Evolutionary conservation across 768 basidiomycete species (phyloP).

Genomic region (Leccinum broughii): DNA sequence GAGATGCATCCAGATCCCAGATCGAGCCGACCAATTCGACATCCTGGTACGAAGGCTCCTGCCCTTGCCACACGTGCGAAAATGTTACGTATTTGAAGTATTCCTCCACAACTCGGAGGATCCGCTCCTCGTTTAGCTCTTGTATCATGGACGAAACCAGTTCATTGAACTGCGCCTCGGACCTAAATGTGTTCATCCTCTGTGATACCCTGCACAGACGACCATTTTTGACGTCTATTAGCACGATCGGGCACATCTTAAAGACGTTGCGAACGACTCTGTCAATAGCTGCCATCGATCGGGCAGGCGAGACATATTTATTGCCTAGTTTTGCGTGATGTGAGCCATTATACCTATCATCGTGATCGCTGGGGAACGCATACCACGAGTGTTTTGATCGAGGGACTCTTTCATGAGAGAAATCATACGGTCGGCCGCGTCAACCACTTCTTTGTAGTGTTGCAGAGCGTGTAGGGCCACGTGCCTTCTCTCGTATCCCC

Average conservation of each 20-base stretch:
- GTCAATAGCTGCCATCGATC: not conserved
- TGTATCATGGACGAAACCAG: not conserved
- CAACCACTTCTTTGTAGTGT: not conserved
- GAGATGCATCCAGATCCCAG: not conserved
- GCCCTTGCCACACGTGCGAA: not conserved
- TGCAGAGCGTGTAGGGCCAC: not conserved
- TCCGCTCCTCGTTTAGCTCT: not conserved
- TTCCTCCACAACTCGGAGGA: not conserved
- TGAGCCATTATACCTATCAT: not conserved
- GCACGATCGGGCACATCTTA: not conserved
- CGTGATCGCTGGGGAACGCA: not conserved
- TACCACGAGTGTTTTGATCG: not conserved
- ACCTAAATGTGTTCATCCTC: not conserved
- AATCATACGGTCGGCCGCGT: not conserved
- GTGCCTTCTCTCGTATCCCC: not conserved
- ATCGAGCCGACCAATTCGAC: not conserved
- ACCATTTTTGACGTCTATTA: slow-evolving; percentile 1
- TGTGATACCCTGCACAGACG: not conserved
- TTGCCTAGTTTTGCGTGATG: not conserved
- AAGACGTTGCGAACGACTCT: not conserved
- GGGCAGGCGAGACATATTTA: not conserved
- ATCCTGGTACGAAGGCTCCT: not conserved
- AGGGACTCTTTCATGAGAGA: not conserved
- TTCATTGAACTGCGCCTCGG: not conserved
- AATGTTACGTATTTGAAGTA: slow-evolving; percentile 3